Conservation (phyloP, 1,139 yeast genomes). For the Magnusiomyces ingens region DNA sequence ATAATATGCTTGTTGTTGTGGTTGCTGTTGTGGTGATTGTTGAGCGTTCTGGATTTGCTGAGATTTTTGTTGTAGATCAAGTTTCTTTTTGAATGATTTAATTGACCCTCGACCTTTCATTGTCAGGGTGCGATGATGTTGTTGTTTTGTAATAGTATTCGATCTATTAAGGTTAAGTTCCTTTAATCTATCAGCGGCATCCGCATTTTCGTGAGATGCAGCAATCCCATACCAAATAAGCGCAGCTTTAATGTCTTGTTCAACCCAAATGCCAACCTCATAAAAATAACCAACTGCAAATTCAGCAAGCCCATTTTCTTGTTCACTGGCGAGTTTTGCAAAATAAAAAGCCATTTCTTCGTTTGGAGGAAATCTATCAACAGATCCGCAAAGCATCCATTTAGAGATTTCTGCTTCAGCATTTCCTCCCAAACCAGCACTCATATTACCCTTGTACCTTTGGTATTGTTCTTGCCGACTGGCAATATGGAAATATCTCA, state of each 20-base stretch:
- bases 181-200: conserved; percentile 30
- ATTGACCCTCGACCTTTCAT: conserved; percentile 25
- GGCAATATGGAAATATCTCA: conserved; percentile 36
- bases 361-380: conserved; percentile 28
- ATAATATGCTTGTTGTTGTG: too few relatives aligned
- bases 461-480: conserved; percentile 33
- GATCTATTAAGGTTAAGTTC: conserved; percentile 19
- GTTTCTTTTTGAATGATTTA: conserved; percentile 17
- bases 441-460: conserved; percentile 19
- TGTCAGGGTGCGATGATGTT: conserved; percentile 25
- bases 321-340: conserved; percentile 33
- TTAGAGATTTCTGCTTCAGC: conserved; percentile 37
- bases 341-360: conserved; percentile 36
- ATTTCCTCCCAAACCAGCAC: conserved; percentile 25
- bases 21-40: too few relatives aligned
- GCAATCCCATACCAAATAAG: conserved; percentile 29
- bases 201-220: conserved; percentile 29
- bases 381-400: conserved; percentile 38
- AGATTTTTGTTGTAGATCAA: background rate
- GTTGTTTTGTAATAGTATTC: conserved; percentile 23
- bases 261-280: conserved; percentile 37
- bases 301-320: conserved; percentile 32
- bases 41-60: too few relatives aligned
- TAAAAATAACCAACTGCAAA: conserved; percentile 38
- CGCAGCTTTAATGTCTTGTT: conserved; percentile 28